Conservation (phyloP, 805 yeast species). For the Candida tibetensis region DNA sequence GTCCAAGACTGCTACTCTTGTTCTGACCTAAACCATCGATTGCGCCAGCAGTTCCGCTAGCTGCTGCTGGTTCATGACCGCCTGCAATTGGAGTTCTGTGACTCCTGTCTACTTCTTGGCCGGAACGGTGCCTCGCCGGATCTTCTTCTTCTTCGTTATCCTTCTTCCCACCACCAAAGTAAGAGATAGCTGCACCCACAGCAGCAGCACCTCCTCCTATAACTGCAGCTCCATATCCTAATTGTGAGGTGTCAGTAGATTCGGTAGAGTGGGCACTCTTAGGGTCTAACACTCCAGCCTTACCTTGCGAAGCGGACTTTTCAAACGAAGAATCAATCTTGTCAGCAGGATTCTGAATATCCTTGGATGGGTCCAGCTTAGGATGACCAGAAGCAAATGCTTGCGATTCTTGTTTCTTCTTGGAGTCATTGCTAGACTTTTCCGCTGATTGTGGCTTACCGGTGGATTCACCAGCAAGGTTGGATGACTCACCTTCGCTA, state of each 20-base stretch:
- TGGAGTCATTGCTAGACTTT: neutral
- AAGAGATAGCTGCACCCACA: conserved; percentile 5
- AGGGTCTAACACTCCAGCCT: neutral
- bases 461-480: neutral
- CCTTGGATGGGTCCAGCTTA: neutral
- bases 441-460: too few relatives aligned
- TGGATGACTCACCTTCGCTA: conserved; percentile 9
- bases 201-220: conserved; percentile 10
- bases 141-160: neutral
- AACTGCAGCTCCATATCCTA: conserved; percentile 8
- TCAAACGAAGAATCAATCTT: conserved; percentile 1
- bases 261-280: neutral
- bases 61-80: too few relatives aligned
- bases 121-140: conserved; percentile 6
- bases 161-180: conserved; percentile 2
- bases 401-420: conserved; percentile 1
- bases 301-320: too few relatives aligned
- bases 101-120: neutral
- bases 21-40: too few relatives aligned
- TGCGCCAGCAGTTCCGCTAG: too few relatives aligned
- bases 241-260: neutral
- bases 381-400: conserved; percentile 4
- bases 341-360: conserved; percentile 1
- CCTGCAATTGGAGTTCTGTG: too few relatives aligned
- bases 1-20: too few relatives aligned